Evolutionary conservation across 352 stramenopile species (phyloP).

Genomic region (Phytophthora aleatoria): DNA sequence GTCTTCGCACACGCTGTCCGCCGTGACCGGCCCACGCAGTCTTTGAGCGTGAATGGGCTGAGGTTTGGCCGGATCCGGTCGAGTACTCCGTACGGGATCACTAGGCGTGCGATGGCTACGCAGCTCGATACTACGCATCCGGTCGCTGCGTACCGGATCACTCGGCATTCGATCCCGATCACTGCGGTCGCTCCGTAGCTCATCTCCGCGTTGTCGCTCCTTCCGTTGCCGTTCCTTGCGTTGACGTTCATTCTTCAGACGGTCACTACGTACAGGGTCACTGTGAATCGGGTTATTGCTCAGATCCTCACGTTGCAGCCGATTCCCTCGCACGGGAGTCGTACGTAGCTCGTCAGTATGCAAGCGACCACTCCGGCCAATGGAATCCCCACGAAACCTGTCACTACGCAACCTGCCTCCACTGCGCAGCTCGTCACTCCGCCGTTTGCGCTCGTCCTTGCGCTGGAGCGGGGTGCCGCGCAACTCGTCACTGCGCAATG

Average conservation of each 20-base stretch:
- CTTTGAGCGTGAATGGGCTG: conserved; percentile 25
- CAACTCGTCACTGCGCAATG: conserved; percentile 20
- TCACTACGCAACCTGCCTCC: conserved; percentile 19
- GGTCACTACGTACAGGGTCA: conserved; percentile 22
- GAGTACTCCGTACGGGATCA: conserved; percentile 23
- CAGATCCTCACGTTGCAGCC: conserved; percentile 25
- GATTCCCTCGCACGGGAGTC: conserved; percentile 18
- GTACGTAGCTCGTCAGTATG: conserved; percentile 27
- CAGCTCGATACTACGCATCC: conserved; percentile 14
- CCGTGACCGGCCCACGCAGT: conserved; percentile 33
- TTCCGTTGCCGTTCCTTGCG: conserved; percentile 20
- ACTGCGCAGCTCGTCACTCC: conserved; percentile 14
- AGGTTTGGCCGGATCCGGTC: not conserved
- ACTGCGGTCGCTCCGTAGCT: conserved; percentile 9
- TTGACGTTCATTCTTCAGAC: conserved; percentile 18
- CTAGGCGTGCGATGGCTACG: conserved; percentile 12
- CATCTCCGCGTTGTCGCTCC: conserved; percentile 16
- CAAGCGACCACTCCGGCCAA: conserved; percentile 12
- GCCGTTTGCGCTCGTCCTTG: conserved; percentile 19
- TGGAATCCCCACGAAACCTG: conserved; percentile 20
- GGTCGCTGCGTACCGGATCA: conserved; percentile 13
- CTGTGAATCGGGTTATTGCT: conserved; percentile 21
- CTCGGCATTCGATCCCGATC: conserved; percentile 9
- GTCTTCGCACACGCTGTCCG: conserved; percentile 51
- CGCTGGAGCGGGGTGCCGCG: conserved; percentile 9